A percentile compares a stretch with the other conserved stretches of the same genome.
These are phyloP conservation scores for Plenodomus tracheiphilus DNA, from an alignment of 2,329 filamentous ascomycete species.

Conservation along the genomic window DNA sequence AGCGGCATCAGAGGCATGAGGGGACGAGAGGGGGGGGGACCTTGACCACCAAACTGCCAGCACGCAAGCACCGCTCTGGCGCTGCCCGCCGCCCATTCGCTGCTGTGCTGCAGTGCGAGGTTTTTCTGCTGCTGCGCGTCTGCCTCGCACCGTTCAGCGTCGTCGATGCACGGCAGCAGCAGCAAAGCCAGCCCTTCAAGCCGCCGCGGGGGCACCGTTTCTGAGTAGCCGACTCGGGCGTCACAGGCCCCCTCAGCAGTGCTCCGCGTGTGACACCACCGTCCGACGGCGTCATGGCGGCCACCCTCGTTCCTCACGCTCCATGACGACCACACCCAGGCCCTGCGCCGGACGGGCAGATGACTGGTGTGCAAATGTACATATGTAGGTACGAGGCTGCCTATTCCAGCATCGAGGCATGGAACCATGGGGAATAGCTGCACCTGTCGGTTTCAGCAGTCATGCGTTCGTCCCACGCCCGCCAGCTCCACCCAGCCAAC, in stretches of 20 bases:
- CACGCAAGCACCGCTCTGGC: slow-evolving; percentile 2
- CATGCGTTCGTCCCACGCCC: slow-evolving; percentile 24
- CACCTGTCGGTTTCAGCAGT: slow-evolving; percentile 36
- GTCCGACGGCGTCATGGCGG: slow-evolving; percentile 14
- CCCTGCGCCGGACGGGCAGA: slow-evolving; percentile 38
- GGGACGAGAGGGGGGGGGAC: too few species aligned
- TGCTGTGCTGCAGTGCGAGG: slow-evolving; percentile 4
- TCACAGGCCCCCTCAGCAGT: neutral
- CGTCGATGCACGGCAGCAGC: neutral
- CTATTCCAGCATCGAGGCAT: slow-evolving; percentile 21
- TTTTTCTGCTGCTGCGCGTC: neutral
- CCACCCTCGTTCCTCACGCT: slow-evolving; percentile 13
- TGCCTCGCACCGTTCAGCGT: neutral
- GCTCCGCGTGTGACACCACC: slow-evolving; percentile 15
- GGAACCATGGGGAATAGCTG: slow-evolving; percentile 15
- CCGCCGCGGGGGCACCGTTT: too few species aligned
- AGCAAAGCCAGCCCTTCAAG: slow-evolving; percentile 5
- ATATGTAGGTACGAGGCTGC: slow-evolving; percentile 36
- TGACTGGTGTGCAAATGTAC: slow-evolving; percentile 37
- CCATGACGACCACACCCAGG: slow-evolving; percentile 26
- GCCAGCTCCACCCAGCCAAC: slow-evolving; percentile 12
- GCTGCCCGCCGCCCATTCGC: too few species aligned
- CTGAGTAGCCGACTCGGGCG: slow-evolving; percentile 1
- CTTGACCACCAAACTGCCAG: slow-evolving; percentile 10
- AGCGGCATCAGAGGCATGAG: too few species aligned